phyloP scores from a whole-genome alignment of 306 rosid species.

The Cucurbita moschata region DNA sequence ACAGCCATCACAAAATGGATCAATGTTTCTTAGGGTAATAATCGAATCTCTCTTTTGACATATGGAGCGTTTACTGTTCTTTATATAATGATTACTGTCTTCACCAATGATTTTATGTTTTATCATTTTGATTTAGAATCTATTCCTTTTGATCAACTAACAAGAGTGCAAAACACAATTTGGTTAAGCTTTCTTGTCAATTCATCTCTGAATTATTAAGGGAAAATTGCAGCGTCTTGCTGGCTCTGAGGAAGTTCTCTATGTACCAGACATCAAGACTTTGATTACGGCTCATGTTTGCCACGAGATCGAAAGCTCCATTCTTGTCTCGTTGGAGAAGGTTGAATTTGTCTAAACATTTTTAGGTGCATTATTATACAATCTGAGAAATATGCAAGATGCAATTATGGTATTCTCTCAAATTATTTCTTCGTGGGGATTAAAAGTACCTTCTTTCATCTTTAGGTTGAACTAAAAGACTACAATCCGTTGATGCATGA shows the following conservation, averaged over 20 bases:
- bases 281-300: constrained; percentile 22
- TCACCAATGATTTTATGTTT: background rate
- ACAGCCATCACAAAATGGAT: constrained; percentile 49
- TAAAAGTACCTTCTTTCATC: background rate
- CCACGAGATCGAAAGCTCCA: constrained; percentile 41
- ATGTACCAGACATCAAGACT: constrained; percentile 25
- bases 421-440: background rate
- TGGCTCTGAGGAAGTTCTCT: constrained; percentile 57
- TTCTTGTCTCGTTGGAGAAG: constrained; percentile 41
- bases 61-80: background rate
- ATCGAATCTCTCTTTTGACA: background rate
- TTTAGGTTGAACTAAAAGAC: constrained; percentile 45
- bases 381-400: background rate
- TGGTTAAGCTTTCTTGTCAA: constrained; percentile 11
- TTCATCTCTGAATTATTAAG: constrained; percentile 7
- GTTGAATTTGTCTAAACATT: constrained; percentile 16
- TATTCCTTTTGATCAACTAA: background rate
- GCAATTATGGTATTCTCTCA: background rate
- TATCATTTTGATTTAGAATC: constrained; percentile 4
- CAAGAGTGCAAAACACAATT: constrained; percentile 1
- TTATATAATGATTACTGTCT: background rate
- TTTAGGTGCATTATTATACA: background rate
- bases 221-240: constrained; percentile 53
- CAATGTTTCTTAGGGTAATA: constrained; percentile 63
- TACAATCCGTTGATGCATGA: constrained; percentile 66